These are phyloP conservation scores for Cynanchum wilfordii DNA, from an alignment of 257 asterid genomes.

Conservation along the genomic window DNA sequence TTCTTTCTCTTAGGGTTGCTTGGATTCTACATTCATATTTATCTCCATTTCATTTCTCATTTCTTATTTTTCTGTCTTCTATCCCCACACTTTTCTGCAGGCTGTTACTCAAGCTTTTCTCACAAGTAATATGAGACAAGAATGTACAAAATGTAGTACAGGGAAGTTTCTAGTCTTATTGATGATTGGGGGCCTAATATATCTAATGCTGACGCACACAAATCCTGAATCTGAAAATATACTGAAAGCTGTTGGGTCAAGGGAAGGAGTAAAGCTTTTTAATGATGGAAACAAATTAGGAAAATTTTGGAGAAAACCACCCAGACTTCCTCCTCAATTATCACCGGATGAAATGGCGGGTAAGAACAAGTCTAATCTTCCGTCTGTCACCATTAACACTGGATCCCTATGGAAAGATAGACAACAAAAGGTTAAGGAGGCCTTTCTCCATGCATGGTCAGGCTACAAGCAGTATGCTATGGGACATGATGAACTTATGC, in stretches of 20 bases:
- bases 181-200: conserved; percentile 67
- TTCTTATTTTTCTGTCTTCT: conserved; percentile 8
- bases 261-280: conserved; percentile 39
- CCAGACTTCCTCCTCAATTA: conserved; percentile 80
- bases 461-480: conserved; percentile 69
- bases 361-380: conserved; percentile 39
- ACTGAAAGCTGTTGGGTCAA: conserved; percentile 35
- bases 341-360: conserved; percentile 76
- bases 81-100: conserved; percentile 37
- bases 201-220: conserved; percentile 51
- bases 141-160: conserved; percentile 59
- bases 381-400: conserved; percentile 24
- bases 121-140: conserved; percentile 44
- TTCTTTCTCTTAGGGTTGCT: background rate
- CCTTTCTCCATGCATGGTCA: conserved; percentile 93
- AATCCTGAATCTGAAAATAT: conserved; percentile 35
- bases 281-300: conserved; percentile 43
- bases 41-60: background rate
- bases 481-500: conserved; percentile 98
- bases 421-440: conserved; percentile 73
- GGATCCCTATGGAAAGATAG: conserved; percentile 60
- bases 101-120: conserved; percentile 53
- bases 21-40: background rate
- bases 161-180: conserved; percentile 72
- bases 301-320: conserved; percentile 73